Evolutionary conservation across 345 rosid species (phyloP).

Genomic region (Arabidopsis suecica): DNA sequence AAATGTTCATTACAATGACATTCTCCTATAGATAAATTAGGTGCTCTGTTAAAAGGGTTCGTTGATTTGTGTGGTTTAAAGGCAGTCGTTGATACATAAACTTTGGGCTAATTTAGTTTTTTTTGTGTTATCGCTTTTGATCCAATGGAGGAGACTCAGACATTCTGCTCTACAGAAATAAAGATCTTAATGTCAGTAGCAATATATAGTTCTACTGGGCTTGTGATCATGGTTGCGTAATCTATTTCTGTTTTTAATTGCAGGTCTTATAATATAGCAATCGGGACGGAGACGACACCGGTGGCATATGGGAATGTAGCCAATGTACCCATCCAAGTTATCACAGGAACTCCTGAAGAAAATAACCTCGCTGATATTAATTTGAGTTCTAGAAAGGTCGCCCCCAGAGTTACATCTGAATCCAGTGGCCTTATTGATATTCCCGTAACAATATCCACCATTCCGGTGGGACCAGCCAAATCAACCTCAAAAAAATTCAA

Average conservation of each 20-base stretch:
- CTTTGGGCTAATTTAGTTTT: too few species aligned
- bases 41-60: background rate
- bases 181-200: constrained; percentile 14
- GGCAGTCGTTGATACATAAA: too few species aligned
- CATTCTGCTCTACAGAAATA: background rate
- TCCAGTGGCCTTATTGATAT: constrained; percentile 38
- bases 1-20: background rate
- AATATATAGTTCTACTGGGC: background rate
- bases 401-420: constrained; percentile 35
- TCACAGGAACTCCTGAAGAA: constrained; percentile 31
- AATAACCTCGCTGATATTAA: constrained; percentile 28
- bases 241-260: constrained; percentile 23
- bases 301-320: constrained; percentile 45
- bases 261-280: constrained; percentile 57
- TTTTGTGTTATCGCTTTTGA: background rate
- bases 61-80: too few species aligned
- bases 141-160: constrained; percentile 2
- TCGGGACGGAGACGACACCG: constrained; percentile 51
- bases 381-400: constrained; percentile 17
- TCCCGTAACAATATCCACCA: constrained; percentile 42
- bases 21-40: background rate
- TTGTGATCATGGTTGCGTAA: constrained; percentile 12
- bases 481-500: constrained; percentile 34
- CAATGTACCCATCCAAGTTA: constrained; percentile 38
- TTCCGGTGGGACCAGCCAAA: constrained; percentile 36